A percentile compares a stretch with the other conserved stretches of the same genome.
Conservation (phyloP, 495 filamentous ascomycete species). For the Baudoinia panamericana region DNA sequence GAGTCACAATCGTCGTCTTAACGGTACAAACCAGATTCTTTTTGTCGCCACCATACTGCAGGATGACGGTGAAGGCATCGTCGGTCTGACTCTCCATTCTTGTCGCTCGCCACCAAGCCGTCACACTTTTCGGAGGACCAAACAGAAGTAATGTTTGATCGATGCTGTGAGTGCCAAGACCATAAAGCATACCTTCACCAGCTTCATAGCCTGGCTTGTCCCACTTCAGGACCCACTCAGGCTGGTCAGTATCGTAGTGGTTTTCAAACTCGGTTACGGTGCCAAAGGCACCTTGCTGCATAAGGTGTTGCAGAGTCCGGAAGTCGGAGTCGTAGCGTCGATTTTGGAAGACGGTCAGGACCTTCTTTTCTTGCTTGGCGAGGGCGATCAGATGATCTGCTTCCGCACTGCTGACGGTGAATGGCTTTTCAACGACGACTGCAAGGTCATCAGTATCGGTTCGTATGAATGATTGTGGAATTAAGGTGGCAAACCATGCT, state of each 20-base stretch:
- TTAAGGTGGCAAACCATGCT: constrained; percentile 36
- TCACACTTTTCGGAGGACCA: constrained; percentile 56
- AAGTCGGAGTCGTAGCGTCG: constrained; percentile 78
- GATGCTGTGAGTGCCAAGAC: constrained; percentile 71
- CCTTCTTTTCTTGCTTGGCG: constrained; percentile 43
- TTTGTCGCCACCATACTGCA: constrained; percentile 52
- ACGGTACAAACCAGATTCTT: constrained; percentile 46
- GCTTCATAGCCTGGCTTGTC: constrained; percentile 49
- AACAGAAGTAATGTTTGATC: constrained; percentile 72
- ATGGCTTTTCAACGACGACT: constrained; percentile 80
- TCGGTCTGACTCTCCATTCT: constrained; percentile 40
- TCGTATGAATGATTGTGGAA: not conserved
- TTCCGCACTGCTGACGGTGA: constrained; percentile 57
- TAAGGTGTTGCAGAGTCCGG: constrained; percentile 52
- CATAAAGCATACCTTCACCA: constrained; percentile 62
- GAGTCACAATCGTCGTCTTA: constrained; percentile 55
- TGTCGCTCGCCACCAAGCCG: constrained; percentile 49
- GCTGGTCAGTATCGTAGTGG: constrained; percentile 65
- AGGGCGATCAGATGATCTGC: constrained; percentile 54
- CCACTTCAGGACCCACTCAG: constrained; percentile 42
- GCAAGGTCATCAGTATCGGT: too few species aligned
- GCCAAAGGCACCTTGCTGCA: constrained; percentile 45
- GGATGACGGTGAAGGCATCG: constrained; percentile 54
- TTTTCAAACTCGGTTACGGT: constrained; percentile 65
- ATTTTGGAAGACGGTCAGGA: constrained; percentile 81